These are phyloP conservation scores for Pseudocercospora crystallina DNA, from an alignment of 2,329 filamentous ascomycete species.

Conservation along the genomic window DNA sequence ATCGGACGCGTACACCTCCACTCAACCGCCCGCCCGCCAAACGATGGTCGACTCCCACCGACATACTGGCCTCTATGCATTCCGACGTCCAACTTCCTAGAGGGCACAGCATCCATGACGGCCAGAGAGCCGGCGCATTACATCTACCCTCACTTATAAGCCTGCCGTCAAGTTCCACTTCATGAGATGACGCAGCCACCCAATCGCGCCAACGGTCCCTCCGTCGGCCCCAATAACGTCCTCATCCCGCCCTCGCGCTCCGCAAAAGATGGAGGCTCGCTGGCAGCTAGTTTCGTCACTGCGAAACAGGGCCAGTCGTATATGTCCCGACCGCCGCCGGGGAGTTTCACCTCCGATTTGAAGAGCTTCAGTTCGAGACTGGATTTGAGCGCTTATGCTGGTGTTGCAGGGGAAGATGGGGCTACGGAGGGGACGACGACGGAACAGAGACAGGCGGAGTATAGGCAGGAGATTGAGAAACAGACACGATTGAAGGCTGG, in stretches of 20 bases:
- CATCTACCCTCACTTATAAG: too few species aligned
- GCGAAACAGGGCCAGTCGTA: constrained; percentile 59
- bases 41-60: not conserved
- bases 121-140: constrained; percentile 17
- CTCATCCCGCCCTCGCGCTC: constrained; percentile 45
- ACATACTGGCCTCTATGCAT: constrained; percentile 22
- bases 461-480: constrained; percentile 85
- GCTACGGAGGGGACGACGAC: constrained; percentile 56
- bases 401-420: constrained; percentile 53
- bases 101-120: constrained; percentile 19
- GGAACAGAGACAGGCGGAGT: constrained; percentile 71
- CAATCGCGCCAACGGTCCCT: constrained; percentile 33
- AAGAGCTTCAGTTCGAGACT: constrained; percentile 69
- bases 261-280: constrained; percentile 56
- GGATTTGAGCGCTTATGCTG: constrained; percentile 59
- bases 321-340: constrained; percentile 62
- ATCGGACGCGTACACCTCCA: not conserved
- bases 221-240: constrained; percentile 29
- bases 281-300: constrained; percentile 57
- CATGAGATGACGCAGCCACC: constrained; percentile 27
- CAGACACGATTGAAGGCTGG: constrained; percentile 98
- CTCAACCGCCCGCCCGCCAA: not conserved
- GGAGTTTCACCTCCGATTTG: constrained; percentile 87
- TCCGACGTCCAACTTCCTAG: constrained; percentile 20
- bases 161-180: too few species aligned